Base-by-base conservation (phyloP, 768 basidiomycete species). In the Amanita inopinata region DNA sequence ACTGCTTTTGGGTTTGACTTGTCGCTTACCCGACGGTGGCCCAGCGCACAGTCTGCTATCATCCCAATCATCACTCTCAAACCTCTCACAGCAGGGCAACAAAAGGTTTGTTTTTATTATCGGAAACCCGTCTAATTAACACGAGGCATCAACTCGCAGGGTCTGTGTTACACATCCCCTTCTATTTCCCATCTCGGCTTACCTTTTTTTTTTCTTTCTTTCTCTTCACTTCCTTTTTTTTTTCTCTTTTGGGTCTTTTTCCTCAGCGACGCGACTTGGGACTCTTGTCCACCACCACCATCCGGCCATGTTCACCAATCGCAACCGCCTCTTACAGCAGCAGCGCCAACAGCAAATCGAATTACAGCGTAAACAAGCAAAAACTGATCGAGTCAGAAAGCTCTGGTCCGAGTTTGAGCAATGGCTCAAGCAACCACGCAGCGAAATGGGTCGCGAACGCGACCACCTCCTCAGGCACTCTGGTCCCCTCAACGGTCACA, bases 401-500 rank as follows among this genome's bases (percentile, higher is more conserved):
- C 61, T 62, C 6, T 69, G 66, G 66, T 39, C 35, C 34, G 53
- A 53, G 14, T 69, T 69, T 45, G 61, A 63, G 41, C 39, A 49
- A 28, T 64, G 58, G 58, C 56, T 61, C 18, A 49, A 45, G 5
- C 47, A 45, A 10, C 47, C 53, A 24, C 57, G 58, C 36, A 60
- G 47, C 25, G 53, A 48, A 40, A 60, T 55, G 55, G 61, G 58
- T 42, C 49, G 45, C 45, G 56, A 56, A 44, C 55, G 53, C 51
- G 55, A 45, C 39, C 33, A 46, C 43, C 57, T 49, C 25, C 50
- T 49, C 38, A 35, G 27, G 50, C 36, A 40, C 46, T 48, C 30
- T 36, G 45, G 25, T 47, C 47, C 18, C 57, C 64, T 28, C 61
- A 63, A 37, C 53, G 65, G 14, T 53, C 54, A 38, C 52, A 49